Conservation (phyloP, 2,329 filamentous ascomycete species). For the Aschersonia sp. region DNA sequence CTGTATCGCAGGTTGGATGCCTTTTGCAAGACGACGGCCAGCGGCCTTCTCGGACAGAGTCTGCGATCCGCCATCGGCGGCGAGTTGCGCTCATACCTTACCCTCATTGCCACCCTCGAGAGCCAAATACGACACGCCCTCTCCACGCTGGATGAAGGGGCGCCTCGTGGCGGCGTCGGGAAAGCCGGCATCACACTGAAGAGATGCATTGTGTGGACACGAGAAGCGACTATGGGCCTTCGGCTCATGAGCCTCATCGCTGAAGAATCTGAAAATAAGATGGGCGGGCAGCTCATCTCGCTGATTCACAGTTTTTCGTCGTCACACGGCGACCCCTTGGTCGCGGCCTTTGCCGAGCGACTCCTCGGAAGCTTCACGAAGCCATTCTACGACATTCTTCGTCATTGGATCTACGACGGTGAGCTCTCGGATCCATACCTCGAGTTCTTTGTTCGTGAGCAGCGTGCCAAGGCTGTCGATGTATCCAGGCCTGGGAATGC, state of each 20-base stretch:
- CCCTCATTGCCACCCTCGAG: slow-evolving; percentile 82
- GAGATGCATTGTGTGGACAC: slow-evolving; percentile 90
- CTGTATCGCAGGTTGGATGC: slow-evolving; percentile 68
- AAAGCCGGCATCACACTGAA: slow-evolving; percentile 89
- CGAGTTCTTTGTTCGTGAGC: slow-evolving; percentile 91
- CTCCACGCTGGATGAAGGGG: slow-evolving; percentile 53
- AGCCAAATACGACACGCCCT: slow-evolving; percentile 79
- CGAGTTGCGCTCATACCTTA: slow-evolving; percentile 80
- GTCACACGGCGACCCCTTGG: slow-evolving; percentile 89
- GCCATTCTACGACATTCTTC: slow-evolving; percentile 92
- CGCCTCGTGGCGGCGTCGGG: slow-evolving; percentile 56
- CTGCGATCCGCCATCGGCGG: slow-evolving; percentile 72
- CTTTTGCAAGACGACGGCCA: slow-evolving; percentile 70
- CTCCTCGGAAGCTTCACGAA: slow-evolving; percentile 75
- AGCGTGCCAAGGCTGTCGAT: slow-evolving; percentile 37
- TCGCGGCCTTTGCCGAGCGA: slow-evolving; percentile 83
- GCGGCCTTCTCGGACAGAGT: slow-evolving; percentile 83
- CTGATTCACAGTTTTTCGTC: slow-evolving; percentile 88
- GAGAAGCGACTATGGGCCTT: slow-evolving; percentile 91
- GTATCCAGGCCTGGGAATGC: slow-evolving; percentile 44
- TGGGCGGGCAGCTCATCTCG: slow-evolving; percentile 83
- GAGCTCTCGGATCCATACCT: slow-evolving; percentile 91
- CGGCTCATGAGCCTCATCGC: slow-evolving; percentile 89
- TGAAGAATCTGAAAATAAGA: slow-evolving; percentile 70
- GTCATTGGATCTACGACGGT: slow-evolving; percentile 96